Percentiles rank a stretch among this genome's conserved stretches.
These are phyloP conservation scores for Lumnitzera littorea DNA, from an alignment of 345 rosid species.

Conservation along the genomic window DNA sequence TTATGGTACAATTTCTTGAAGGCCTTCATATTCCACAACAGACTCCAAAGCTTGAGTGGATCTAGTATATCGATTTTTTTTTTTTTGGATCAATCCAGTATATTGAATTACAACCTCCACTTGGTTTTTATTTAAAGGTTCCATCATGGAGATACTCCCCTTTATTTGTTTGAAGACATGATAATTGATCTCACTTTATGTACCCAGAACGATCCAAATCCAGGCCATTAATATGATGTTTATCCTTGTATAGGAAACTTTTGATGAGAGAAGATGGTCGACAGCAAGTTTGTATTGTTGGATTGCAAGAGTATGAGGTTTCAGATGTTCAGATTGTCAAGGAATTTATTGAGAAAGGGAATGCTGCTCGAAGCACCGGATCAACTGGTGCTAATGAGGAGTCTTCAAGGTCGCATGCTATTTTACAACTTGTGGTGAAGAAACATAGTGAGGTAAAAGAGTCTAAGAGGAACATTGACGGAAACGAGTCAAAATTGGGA, in stretches of 20 bases:
- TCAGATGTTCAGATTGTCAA: conserved; percentile 90
- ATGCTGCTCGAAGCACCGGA: conserved; percentile 91
- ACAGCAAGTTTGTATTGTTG: conserved; percentile 97
- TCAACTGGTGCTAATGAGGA: conserved; percentile 99
- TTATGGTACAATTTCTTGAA: too few relatives aligned
- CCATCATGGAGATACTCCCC: not conserved
- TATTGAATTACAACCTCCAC: too few relatives aligned
- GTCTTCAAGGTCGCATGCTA: conserved; percentile 98
- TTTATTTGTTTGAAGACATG: conserved; percentile 2
- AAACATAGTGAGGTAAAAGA: conserved; percentile 84
- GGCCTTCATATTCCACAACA: too few relatives aligned
- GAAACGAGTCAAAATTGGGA: not conserved
- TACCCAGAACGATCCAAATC: not conserved
- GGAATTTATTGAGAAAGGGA: conserved; percentile 90
- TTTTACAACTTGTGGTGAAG: conserved; percentile 86
- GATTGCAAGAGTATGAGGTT: conserved; percentile 95
- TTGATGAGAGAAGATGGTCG: conserved; percentile 99
- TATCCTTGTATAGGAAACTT: conserved; percentile 57
- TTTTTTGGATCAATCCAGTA: too few relatives aligned
- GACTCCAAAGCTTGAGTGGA: too few relatives aligned
- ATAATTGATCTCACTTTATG: not conserved
- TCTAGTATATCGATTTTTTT: too few relatives aligned
- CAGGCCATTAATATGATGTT: conserved; percentile 11
- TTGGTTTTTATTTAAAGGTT: too few relatives aligned
- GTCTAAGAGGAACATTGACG: conserved; percentile 67